Evolutionary conservation across 768 basidiomycete genomes (phyloP).

Genomic region (Boletellus sp.): DNA sequence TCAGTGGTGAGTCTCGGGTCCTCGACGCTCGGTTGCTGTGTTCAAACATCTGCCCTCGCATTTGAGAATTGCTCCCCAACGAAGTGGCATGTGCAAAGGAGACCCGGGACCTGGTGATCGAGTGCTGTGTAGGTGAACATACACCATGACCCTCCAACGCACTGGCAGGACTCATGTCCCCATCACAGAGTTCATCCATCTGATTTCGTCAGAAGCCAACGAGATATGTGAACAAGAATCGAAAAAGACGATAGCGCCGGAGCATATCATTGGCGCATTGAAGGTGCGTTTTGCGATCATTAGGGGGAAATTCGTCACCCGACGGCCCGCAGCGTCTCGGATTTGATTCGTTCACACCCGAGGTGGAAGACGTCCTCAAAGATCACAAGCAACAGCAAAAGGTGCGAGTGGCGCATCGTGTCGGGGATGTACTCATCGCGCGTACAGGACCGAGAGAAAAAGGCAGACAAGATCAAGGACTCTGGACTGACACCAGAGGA

Average conservation of each 20-base stretch:
- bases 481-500: constrained; percentile 92
- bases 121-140: constrained; percentile 97
- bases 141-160: constrained; percentile 2
- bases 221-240: constrained; percentile 97
- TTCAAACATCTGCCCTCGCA: constrained; percentile 2
- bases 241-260: constrained; percentile 98
- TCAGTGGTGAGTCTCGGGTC: constrained; percentile 60
- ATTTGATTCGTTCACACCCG: constrained; percentile 85
- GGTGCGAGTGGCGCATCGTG: constrained; percentile 41
- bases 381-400: constrained; percentile 97
- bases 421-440: constrained; percentile 3
- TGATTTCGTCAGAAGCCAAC: constrained; percentile 96
- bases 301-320: not conserved
- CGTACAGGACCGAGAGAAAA: constrained; percentile 81
- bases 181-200: constrained; percentile 87
- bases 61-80: constrained; percentile 78
- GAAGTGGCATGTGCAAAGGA: constrained; percentile 93
- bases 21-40: constrained; percentile 2
- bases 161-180: constrained; percentile 14
- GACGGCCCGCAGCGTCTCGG: constrained; percentile 67
- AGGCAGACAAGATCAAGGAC: constrained; percentile 83
- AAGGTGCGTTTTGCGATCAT: constrained; percentile 50
- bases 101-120: constrained; percentile 93
- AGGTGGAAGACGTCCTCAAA: constrained; percentile 89
- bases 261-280: constrained; percentile 90